A percentile compares a stretch with the other conserved stretches of the same genome.
Evolutionary conservation across 768 basidiomycete genomes (phyloP).

Genomic region (Mycena rosella): DNA sequence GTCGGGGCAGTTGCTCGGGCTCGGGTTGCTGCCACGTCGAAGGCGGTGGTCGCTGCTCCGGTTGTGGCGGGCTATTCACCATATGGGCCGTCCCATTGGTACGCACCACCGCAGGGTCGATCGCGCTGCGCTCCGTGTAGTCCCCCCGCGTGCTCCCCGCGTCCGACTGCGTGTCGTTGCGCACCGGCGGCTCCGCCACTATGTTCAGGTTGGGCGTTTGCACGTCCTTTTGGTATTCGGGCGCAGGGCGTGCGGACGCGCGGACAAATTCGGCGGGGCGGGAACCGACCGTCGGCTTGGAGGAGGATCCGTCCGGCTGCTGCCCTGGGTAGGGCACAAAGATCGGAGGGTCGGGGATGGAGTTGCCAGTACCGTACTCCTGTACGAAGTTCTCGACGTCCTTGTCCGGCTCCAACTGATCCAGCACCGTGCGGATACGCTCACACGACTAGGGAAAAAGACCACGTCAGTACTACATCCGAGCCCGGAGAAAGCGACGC

Average conservation of each 20-base stretch:
- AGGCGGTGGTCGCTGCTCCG: slow-evolving; percentile 40
- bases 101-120: slow-evolving; percentile 29
- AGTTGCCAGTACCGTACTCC: slow-evolving; percentile 88
- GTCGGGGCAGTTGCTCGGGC: slow-evolving; percentile 18
- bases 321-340: slow-evolving; percentile 63
- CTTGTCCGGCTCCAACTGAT: slow-evolving; percentile 88
- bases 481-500: slow-evolving; percentile 41
- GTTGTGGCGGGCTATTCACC: slow-evolving; percentile 41
- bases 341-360: slow-evolving; percentile 90
- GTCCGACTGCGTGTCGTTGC: slow-evolving; percentile 21
- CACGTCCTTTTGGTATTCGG: slow-evolving; percentile 19
- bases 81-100: slow-evolving; percentile 24
- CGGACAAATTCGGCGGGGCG: slow-evolving; percentile 67
- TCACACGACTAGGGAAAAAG: slow-evolving; percentile 83
- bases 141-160: slow-evolving; percentile 27
- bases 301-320: slow-evolving; percentile 30
- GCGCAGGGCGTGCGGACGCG: slow-evolving; percentile 33
- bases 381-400: slow-evolving; percentile 94
- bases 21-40: slow-evolving; percentile 35
- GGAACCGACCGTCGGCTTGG: slow-evolving; percentile 41
- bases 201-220: background rate
- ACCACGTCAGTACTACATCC: slow-evolving; percentile 11
- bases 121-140: slow-evolving; percentile 25
- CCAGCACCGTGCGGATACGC: slow-evolving; percentile 85
- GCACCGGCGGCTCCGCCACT: slow-evolving; percentile 8